Percentiles rank a stretch among this genome's conserved stretches.
These are phyloP conservation scores for Vitis riparia DNA, from an alignment of 164 flowering plant genomes.

Conservation along the genomic window DNA sequence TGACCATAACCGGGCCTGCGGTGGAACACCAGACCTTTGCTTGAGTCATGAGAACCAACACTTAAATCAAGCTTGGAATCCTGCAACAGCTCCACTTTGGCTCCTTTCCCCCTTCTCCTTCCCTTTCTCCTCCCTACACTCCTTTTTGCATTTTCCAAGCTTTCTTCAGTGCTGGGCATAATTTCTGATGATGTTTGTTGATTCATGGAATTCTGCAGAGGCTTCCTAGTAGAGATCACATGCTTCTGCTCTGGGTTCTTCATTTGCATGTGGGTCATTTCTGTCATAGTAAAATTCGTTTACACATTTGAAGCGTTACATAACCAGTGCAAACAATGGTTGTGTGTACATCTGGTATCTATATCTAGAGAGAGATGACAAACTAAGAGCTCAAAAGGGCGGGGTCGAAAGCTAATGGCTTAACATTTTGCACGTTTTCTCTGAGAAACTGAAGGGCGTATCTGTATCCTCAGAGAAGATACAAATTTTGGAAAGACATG, in stretches of 20 bases:
- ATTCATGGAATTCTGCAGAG: constrained; percentile 30
- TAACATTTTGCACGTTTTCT: not conserved
- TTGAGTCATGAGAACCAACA: constrained; percentile 11
- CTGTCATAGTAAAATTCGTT: not conserved
- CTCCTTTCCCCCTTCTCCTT: constrained; percentile 28
- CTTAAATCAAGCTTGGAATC: constrained; percentile 8
- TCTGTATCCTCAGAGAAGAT: no score
- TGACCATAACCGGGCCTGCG: constrained; percentile 41
- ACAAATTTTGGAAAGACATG: not conserved
- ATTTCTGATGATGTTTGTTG: constrained; percentile 20
- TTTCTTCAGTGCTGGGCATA: constrained; percentile 10
- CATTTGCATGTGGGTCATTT: constrained; percentile 41
- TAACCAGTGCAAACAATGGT: constrained; percentile 4
- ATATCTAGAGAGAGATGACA: not conserved
- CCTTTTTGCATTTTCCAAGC: constrained; percentile 25
- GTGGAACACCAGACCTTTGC: constrained; percentile 27
- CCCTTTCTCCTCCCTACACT: constrained; percentile 27
- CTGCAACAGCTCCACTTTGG: constrained; percentile 17
- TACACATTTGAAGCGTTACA: not conserved
- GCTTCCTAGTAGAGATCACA: constrained; percentile 31
- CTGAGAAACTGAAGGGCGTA: not conserved
- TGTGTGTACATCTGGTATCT: no score
- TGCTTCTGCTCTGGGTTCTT: constrained; percentile 35
- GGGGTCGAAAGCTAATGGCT: not conserved
- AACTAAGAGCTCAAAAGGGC: not conserved